A percentile compares a stretch with the other conserved stretches of the same genome.
phyloP scores from a whole-genome alignment of 1,139 yeast genomes.

The Magnusiomyces starmeri region DNA sequence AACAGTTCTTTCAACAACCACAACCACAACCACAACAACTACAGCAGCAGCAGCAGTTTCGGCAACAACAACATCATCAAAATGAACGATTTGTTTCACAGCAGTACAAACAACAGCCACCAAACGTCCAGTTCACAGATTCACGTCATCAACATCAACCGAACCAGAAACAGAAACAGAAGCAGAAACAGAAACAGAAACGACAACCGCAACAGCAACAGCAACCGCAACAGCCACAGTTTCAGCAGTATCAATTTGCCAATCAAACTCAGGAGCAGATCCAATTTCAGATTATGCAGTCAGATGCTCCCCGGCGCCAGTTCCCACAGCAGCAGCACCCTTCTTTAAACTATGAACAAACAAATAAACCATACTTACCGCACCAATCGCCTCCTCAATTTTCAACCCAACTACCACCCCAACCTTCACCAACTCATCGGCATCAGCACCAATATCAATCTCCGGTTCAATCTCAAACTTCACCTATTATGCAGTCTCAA shows the following conservation, averaged over 20 bases:
- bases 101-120: background rate
- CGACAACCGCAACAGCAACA: background rate
- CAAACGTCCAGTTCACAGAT: slow-evolving; percentile 2
- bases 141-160: background rate
- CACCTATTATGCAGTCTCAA: background rate
- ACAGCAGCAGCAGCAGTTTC: background rate
- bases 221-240: background rate
- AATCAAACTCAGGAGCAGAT: background rate
- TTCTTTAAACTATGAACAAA: background rate
- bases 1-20: no score
- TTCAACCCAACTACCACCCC: background rate
- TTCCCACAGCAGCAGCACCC: background rate
- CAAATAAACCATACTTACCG: background rate
- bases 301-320: no score
- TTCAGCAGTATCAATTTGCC: background rate
- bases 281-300: no score
- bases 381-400: background rate
- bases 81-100: background rate
- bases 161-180: background rate
- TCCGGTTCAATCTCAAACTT: background rate
- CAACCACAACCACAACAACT: background rate
- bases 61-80: background rate
- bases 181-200: background rate
- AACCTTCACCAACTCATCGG: no score
- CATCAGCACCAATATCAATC: background rate